These are phyloP conservation scores for Picea engelmannii DNA, from an alignment of 83 land plant genomes.

Conservation along the genomic window DNA sequence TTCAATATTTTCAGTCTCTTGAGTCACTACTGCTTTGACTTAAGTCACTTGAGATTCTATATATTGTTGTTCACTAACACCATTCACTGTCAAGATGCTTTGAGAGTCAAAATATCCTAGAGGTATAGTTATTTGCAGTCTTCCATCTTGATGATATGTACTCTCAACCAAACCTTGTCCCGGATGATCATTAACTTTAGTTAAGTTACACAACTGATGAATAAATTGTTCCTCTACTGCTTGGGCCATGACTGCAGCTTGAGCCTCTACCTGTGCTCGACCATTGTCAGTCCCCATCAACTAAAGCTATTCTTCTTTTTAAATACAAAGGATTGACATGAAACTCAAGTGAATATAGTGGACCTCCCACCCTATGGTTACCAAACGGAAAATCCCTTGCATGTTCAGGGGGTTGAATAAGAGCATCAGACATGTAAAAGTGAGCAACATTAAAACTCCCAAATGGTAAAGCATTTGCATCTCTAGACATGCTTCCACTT, in stretches of 20 bases:
- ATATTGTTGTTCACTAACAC: no score
- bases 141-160: no score
- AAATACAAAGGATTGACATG: conserved; percentile 41
- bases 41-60: no score
- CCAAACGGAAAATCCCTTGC: conserved; percentile 34
- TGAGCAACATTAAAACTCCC: conserved; percentile 41
- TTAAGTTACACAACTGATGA: conserved; percentile 25
- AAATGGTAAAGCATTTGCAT: conserved; percentile 5
- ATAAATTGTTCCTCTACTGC: conserved; percentile 42
- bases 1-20: neutral
- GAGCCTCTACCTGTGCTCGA: conserved; percentile 46
- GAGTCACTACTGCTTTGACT: conserved; percentile 10
- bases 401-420: conserved; percentile 18
- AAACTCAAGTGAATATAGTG: conserved; percentile 39
- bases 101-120: no score
- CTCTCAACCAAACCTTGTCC: no score
- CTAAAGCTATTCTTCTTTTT: conserved; percentile 36
- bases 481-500: conserved; percentile 9
- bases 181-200: conserved; percentile 13
- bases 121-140: no score
- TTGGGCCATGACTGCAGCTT: conserved; percentile 47
- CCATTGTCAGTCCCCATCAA: conserved; percentile 56
- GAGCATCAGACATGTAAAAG: conserved; percentile 44
- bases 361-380: conserved; percentile 33
- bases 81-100: no score